A percentile compares a stretch with the other conserved stretches of the same genome.
Conservation (phyloP, 202 grass and related monocot species). For the Cymbopogon flexuosus region DNA sequence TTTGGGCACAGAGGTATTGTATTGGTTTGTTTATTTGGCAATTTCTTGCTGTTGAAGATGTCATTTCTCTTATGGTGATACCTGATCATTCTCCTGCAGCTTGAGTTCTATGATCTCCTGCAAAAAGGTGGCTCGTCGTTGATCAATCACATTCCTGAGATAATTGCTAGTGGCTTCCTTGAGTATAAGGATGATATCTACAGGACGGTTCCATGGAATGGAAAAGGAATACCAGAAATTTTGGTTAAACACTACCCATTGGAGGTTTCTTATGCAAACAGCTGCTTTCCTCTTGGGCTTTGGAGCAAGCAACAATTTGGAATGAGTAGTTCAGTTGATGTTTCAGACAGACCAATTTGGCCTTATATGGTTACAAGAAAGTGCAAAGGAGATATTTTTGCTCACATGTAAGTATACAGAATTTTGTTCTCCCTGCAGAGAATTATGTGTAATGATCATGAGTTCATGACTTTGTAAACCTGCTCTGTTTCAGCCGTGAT, state of each 20-base stretch:
- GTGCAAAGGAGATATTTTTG: constrained; percentile 94
- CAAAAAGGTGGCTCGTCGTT: constrained; percentile 54
- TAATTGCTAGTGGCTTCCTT: constrained; percentile 91
- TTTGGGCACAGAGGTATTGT: constrained; percentile 80
- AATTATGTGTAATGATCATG: constrained; percentile 23
- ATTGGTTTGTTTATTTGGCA: background rate
- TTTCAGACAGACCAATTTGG: constrained; percentile 56
- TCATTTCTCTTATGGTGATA: constrained; percentile 29
- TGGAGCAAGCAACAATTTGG: constrained; percentile 70
- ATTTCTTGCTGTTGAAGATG: background rate
- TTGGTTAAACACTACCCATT: constrained; percentile 49
- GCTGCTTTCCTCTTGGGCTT: constrained; percentile 75
- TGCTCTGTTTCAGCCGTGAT: constrained; percentile 60
- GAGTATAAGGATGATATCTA: constrained; percentile 48
- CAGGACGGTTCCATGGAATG: constrained; percentile 77
- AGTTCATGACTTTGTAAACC: background rate
- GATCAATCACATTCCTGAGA: constrained; percentile 71
- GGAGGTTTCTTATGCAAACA: constrained; percentile 31
- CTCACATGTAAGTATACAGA: constrained; percentile 51
- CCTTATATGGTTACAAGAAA: constrained; percentile 92
- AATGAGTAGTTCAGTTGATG: constrained; percentile 36
- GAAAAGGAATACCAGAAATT: constrained; percentile 70
- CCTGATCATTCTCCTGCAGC: constrained; percentile 40
- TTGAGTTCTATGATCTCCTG: constrained; percentile 86
- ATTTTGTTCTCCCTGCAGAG: background rate